Percentiles rank a stretch among this genome's conserved stretches.
Evolutionary conservation across 2,329 filamentous ascomycete species (phyloP).

Genomic region (Cercospora canescens): DNA sequence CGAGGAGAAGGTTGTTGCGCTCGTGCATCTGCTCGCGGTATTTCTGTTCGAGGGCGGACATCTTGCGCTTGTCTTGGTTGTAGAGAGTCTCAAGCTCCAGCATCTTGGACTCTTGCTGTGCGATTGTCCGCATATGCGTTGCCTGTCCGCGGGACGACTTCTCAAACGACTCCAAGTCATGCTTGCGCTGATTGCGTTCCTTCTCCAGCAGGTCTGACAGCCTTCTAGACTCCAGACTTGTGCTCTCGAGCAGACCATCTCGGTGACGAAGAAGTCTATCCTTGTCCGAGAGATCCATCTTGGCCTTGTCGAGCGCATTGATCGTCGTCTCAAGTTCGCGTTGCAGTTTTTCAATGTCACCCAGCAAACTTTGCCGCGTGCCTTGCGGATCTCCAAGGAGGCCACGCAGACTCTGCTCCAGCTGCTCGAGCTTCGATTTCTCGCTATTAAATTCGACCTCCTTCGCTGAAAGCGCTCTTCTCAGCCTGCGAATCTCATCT

Average conservation of each 20-base stretch:
- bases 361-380: constrained; percentile 80
- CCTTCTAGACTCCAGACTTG: constrained; percentile 81
- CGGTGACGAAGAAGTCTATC: constrained; percentile 87
- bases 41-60: constrained; percentile 72
- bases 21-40: constrained; percentile 87
- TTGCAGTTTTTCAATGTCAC: constrained; percentile 80
- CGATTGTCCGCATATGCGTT: constrained; percentile 81
- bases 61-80: constrained; percentile 73
- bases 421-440: constrained; percentile 86
- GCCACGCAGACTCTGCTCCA: constrained; percentile 85
- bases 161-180: constrained; percentile 85
- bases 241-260: constrained; percentile 82
- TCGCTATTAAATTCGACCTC: constrained; percentile 88
- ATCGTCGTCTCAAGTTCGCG: constrained; percentile 82
- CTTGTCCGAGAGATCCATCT: constrained; percentile 80
- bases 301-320: constrained; percentile 77
- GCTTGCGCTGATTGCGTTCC: constrained; percentile 79
- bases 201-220: constrained; percentile 87
- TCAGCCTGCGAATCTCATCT: constrained; percentile 79
- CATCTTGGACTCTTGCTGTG: constrained; percentile 80
- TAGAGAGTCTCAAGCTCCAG: constrained; percentile 81
- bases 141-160: constrained; percentile 84
- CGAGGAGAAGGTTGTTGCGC: constrained; percentile 81
- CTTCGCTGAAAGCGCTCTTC: constrained; percentile 77
- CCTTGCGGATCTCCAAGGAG: constrained; percentile 85